Base-by-base conservation (phyloP, 2,329 filamentous ascomycete genomes). In the Huntiella abstrusa region DNA sequence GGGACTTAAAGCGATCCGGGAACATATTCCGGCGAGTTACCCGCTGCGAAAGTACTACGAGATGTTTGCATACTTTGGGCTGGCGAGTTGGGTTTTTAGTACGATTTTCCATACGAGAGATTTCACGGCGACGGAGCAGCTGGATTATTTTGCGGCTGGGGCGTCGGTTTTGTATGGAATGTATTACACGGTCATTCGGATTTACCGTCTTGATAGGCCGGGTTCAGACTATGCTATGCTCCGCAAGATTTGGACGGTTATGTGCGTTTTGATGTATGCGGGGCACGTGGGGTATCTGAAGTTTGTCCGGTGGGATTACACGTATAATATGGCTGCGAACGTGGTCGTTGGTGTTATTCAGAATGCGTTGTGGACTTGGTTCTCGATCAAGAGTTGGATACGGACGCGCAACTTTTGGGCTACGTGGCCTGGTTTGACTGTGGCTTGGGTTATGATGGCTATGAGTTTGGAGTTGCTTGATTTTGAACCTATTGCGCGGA, bases 381-480 rank as follows among this genome's bases (percentile, higher is more conserved):
- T 93, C 62, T 87, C 82, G 58, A 74, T 82, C 54, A 65, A 66
- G 53, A 73, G 79, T 54, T 96, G 88, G 62, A 67, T 70, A 52
- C 75, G 76, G 60, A 74, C 80, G 13, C 74, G 76, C 40, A 73
- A 79, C 52, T 62, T 70, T 13, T 98, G 91, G 91, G 78, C 86
- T 19, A 75, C 80, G 48, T 93, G 83, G 83, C 91, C 91, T 0
- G 85, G 84, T 54, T 63, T 95, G 56, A 85, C 88, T 53, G 88
- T 96, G 41, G 82, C 83, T 2, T 95, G 86, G 86, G 72, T 98
- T 54, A 76, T 88, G 55, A 65, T 88, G 58, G 86, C 83, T 33
- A 98, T 98, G 91, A 88, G 88, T 60, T 68, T 98, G 61, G 91
- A 98, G 65, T 61, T 98, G 54, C 74, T 96, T 52, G 91, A 98